Base-by-base conservation (phyloP, 2,329 filamentous ascomycete genomes). In the Trichoderma brevicompactum region DNA sequence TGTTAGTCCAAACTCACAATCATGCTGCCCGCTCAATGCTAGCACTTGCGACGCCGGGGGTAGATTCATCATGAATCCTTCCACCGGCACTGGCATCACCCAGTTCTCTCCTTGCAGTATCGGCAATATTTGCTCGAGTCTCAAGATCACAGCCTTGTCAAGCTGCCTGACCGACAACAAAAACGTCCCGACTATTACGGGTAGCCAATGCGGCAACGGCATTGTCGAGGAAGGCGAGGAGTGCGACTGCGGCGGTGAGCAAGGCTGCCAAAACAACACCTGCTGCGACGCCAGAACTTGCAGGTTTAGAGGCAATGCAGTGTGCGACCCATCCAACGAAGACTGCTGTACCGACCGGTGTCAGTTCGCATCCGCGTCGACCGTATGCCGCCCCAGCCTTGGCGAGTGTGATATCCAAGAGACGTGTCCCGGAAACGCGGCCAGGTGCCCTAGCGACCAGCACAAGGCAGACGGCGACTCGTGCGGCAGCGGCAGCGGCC, bases 11-110 rank as follows among this genome's bases (percentile, higher is more conserved):
- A 74, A 76, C 7, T 77, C 75, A 63, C 83, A 83, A 70, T 78
- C 84, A 71, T 99, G 95, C 77, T 99, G 95, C 72, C 95, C 94
- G 0, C 81, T 97, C 7, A 90, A 83, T 70, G 73, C 80, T 8
- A 76, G 68, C 48, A 83, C 80, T 0, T 99, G 95, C 76, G 83
- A 96, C 76, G 95, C 95, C 23, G 80, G 83, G 48, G 89, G 86
- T n/a, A 78, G 84, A 66, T 99, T 88, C 79, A 93, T 99, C 77
- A 99, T 99, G 95, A 98, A 98, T 75, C 95, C 95, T 0, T 95
- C 91, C 10, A 95, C 94, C 1, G 85, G 84, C 12, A 76, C 82
- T 8, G 85, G 87, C 65, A 92, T 97, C 74, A 89, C 84, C 0
- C 80, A 84, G 48, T 99, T 99, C 79, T 97, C 93, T 0, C 85